Percentiles rank a stretch among this genome's conserved stretches.
These are phyloP conservation scores for Ophiostoma himal-ulmi DNA, from an alignment of 2,329 filamentous ascomycete species.

Conservation along the genomic window DNA sequence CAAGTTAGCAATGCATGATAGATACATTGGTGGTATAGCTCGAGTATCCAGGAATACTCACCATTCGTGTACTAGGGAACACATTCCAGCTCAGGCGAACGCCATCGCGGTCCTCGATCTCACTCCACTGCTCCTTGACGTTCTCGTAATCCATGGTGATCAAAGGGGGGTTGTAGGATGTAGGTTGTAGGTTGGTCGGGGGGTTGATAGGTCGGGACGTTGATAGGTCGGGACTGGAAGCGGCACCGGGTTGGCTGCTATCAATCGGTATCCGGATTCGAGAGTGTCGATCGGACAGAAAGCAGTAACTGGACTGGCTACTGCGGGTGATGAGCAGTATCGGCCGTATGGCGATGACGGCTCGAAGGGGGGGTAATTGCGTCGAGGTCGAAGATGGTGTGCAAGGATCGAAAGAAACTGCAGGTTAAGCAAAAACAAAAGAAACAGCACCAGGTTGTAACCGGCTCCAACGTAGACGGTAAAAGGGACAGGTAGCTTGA, in stretches of 20 bases:
- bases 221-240: not conserved
- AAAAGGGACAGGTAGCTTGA: slow-evolving; percentile 19
- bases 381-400: not conserved
- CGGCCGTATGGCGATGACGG: not conserved
- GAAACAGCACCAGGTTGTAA: slow-evolving; percentile 10
- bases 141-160: slow-evolving; percentile 78
- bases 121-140: slow-evolving; percentile 92
- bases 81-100: slow-evolving; percentile 97
- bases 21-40: not conserved
- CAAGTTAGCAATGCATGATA: slow-evolving; percentile 2
- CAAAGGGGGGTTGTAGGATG: not conserved
- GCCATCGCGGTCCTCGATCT: slow-evolving; percentile 94
- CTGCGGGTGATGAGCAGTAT: not conserved
- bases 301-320: not conserved
- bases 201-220: not conserved
- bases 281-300: not conserved
- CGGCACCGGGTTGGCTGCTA: not conserved
- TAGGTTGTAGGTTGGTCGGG: not conserved
- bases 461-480: slow-evolving; percentile 13
- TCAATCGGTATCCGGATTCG: not conserved
- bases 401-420: not conserved
- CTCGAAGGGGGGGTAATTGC: not conserved
- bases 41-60: slow-evolving; percentile 36
- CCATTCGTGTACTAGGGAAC: slow-evolving; percentile 96
- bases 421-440: too few species aligned